Conservation (phyloP, 805 yeast genomes). For the Saitoella complicata region DNA sequence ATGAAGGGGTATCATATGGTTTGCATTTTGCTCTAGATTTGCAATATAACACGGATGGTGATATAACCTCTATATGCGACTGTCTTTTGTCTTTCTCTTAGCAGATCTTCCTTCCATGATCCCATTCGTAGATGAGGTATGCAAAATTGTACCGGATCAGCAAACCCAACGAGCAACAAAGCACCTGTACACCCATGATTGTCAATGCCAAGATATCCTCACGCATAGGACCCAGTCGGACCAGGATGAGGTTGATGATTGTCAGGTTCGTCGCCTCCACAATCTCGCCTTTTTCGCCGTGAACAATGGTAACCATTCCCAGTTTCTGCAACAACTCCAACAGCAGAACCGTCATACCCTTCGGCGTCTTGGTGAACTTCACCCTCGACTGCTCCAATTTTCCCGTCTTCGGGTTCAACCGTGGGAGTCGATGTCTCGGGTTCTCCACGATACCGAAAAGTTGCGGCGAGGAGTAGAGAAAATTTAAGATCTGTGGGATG, state of each 20-base stretch:
- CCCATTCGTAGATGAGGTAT: constrained; percentile 74
- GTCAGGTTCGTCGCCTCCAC: constrained; percentile 65
- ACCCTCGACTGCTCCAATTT: constrained; percentile 54
- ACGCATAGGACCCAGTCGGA: constrained; percentile 78
- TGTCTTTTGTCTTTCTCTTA: too few species aligned
- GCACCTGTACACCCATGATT: constrained; percentile 40
- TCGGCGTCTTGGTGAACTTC: constrained; percentile 17
- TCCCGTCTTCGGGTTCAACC: constrained; percentile 49
- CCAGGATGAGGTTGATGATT: constrained; percentile 63
- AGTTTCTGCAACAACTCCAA: constrained; percentile 33
- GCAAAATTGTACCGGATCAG: constrained; percentile 74
- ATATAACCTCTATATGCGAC: too few species aligned
- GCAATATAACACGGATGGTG: too few species aligned
- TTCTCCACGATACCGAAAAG: constrained; percentile 74
- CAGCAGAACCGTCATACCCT: constrained; percentile 15
- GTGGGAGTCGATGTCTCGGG: constrained; percentile 89
- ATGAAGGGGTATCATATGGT: too few species aligned
- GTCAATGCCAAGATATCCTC: constrained; percentile 59
- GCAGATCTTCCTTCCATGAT: constrained; percentile 29
- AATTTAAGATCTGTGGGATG: constrained; percentile 82
- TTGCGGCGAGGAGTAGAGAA: constrained; percentile 84
- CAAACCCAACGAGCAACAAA: constrained; percentile 35
- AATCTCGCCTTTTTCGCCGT: constrained; percentile 18
- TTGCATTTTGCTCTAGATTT: too few species aligned
- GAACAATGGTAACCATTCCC: constrained; percentile 32